Evolutionary conservation across 768 basidiomycete species (phyloP), one percentile per base, ranked within the genome.

Genomic region (Neoboletus magnificus): DNA sequence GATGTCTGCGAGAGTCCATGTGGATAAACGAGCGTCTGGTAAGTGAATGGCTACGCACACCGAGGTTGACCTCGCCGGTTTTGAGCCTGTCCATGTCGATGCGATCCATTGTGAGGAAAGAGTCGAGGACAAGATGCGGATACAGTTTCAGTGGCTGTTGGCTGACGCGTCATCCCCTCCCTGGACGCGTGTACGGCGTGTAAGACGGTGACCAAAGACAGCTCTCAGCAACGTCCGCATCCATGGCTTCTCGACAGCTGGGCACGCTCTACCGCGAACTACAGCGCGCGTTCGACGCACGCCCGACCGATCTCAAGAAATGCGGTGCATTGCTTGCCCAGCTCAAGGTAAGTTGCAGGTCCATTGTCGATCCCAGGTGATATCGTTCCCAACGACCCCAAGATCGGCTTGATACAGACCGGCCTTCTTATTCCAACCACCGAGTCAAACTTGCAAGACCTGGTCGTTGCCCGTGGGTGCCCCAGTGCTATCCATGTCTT

Each of bases 31-130:
- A 33, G 5, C 4, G 27, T 27, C 40, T 8, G 5, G 27, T 0
- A n/a, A 42, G 23, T 1, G 56, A 42, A 22, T 23, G 27, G 16
- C 54, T 37, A 81, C 91, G 66, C 74, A 96, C 94, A 61, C 94
- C 94, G 65, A 98, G 86, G 80, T 98, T 94, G 70, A 98, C 90
- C 80, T 98, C 96, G 64, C 96, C 95, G 43, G 80, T 77, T 78
- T 98, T 98, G 73, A 98, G 85, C 62, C 82, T 86, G 66, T 89
- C 79, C 67, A 94, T 86, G 70, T 95, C 93, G 68, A 92, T 85
- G 66, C 76, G 77, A 63, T 84, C 80, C 79, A 83, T 83, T 63
- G 61, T 59, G 59, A 57, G 58, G 55, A 49, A 60, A 22, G 23
- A 47, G 57, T 60, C 60, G 54, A 65, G 68, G 65, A 55, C 37